Conservation (phyloP, 805 yeast genomes). For the Scheffersomyces ergatensis region DNA sequence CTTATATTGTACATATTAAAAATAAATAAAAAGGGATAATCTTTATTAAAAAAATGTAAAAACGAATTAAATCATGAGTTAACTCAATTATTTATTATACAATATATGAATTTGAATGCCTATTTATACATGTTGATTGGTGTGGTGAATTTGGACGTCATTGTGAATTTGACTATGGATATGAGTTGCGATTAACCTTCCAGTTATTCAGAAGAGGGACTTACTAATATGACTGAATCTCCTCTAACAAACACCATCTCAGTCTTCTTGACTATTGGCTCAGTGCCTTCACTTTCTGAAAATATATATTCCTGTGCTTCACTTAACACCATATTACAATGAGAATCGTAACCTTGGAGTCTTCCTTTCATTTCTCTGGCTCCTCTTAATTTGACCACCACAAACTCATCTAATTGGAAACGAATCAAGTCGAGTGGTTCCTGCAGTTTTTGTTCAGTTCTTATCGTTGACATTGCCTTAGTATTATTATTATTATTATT, state of each 20-base stretch:
- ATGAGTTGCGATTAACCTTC: too few relatives aligned
- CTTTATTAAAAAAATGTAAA: too few relatives aligned
- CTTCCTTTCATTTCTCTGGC: conserved; percentile 89
- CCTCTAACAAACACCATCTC: conserved; percentile 97
- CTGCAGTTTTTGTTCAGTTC: conserved; percentile 31
- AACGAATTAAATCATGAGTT: not conserved
- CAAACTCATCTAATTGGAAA: conserved; percentile 80
- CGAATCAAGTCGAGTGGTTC: conserved; percentile 93
- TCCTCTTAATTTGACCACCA: conserved; percentile 87
- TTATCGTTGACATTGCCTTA: conserved; percentile 28
- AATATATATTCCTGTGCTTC: conserved; percentile 86
- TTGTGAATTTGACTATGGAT: not conserved
- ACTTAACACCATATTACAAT: conserved; percentile 92
- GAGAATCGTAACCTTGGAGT: conserved; percentile 92
- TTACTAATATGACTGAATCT: conserved; percentile 88
- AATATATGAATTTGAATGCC: not conserved
- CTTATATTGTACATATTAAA: too few relatives aligned
- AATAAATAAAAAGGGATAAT: too few relatives aligned
- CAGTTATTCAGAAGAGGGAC: conserved; percentile 33
- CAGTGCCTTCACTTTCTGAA: conserved; percentile 48
- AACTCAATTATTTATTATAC: too few relatives aligned
- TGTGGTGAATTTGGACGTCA: not conserved
- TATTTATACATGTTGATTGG: not conserved
- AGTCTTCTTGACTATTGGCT: conserved; percentile 51
- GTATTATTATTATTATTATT: not conserved